phyloP scores from a whole-genome alignment of 2,329 filamentous ascomycete genomes.

The Aspergillus tubingensis region DNA sequence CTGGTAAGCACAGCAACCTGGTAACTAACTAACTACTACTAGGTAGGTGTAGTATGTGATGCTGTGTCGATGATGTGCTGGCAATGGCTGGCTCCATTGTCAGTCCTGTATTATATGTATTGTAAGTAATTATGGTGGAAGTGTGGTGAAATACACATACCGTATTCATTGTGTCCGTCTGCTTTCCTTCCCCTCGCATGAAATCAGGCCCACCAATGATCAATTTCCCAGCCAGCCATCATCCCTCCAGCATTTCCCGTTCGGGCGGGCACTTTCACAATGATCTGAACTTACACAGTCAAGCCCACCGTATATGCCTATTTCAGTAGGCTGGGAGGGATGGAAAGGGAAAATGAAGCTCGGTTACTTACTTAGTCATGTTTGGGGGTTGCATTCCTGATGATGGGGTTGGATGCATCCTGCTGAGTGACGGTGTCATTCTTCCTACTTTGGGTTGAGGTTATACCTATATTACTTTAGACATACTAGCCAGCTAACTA shows the following conservation, averaged over 20 bases:
- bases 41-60: not conserved
- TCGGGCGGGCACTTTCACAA: not conserved
- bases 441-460: no score
- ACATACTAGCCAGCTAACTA: no score
- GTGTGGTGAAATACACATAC: not conserved
- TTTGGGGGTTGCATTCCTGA: constrained; percentile 1
- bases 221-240: constrained; percentile 16
- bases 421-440: not conserved
- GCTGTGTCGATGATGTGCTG: not conserved
- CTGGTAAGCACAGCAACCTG: not conserved
- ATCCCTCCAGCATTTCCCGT: constrained; percentile 1
- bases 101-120: not conserved
- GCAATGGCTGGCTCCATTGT: not conserved
- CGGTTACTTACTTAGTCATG: not conserved
- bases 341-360: no score
- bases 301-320: no score
- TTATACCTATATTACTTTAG: no score
- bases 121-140: no score
- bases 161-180: not conserved
- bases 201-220: constrained; percentile 19
- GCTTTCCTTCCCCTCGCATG: constrained; percentile 12
- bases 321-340: no score
- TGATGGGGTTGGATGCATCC: not conserved
- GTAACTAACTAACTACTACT: not conserved
- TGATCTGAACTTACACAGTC: not conserved